Conservation (phyloP, 2,329 filamentous ascomycete genomes). For the Passalora sequoiae region DNA sequence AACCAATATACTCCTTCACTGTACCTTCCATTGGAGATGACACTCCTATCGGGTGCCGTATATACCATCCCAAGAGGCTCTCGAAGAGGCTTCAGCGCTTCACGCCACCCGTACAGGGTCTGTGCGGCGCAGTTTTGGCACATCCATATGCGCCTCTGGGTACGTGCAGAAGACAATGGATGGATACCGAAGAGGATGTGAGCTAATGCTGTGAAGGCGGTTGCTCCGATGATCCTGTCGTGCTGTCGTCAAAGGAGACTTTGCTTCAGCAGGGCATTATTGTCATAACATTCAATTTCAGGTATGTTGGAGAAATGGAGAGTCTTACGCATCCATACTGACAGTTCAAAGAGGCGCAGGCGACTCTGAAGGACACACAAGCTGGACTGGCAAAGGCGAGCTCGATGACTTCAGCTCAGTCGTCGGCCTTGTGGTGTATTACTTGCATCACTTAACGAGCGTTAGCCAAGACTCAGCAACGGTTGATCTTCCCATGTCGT, state of each 20-base stretch:
- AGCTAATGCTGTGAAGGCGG: no score
- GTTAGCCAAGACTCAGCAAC: slow-evolving; percentile 2
- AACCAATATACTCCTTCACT: slow-evolving; percentile 51
- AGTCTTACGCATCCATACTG: slow-evolving; percentile 7
- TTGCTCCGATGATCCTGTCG: slow-evolving; percentile 73
- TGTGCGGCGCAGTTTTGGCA: slow-evolving; percentile 61
- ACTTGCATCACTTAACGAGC: slow-evolving; percentile 54
- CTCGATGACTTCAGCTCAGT: slow-evolving; percentile 76
- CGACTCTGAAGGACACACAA: slow-evolving; percentile 69
- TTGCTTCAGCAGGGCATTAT: slow-evolving; percentile 67
- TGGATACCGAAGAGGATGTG: no score
- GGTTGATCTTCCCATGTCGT: slow-evolving; percentile 5
- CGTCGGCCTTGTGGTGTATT: slow-evolving; percentile 72
- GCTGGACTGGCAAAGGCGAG: slow-evolving; percentile 81
- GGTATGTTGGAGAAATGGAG: slow-evolving; percentile 48
- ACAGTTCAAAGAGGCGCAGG: slow-evolving; percentile 61
- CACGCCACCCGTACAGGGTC: background rate
- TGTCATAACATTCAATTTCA: slow-evolving; percentile 87
- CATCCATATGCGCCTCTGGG: slow-evolving; percentile 90
- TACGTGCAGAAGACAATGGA: no score
- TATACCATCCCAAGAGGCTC: slow-evolving; percentile 57
- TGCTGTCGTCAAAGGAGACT: slow-evolving; percentile 59
- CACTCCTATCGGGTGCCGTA: slow-evolving; percentile 68
- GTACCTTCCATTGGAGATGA: slow-evolving; percentile 82
- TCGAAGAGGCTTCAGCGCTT: background rate